A percentile compares a stretch with the other conserved stretches of the same genome.
Evolutionary conservation across 257 asterid genomes (phyloP).

Genomic region (Capsicum baccatum): DNA sequence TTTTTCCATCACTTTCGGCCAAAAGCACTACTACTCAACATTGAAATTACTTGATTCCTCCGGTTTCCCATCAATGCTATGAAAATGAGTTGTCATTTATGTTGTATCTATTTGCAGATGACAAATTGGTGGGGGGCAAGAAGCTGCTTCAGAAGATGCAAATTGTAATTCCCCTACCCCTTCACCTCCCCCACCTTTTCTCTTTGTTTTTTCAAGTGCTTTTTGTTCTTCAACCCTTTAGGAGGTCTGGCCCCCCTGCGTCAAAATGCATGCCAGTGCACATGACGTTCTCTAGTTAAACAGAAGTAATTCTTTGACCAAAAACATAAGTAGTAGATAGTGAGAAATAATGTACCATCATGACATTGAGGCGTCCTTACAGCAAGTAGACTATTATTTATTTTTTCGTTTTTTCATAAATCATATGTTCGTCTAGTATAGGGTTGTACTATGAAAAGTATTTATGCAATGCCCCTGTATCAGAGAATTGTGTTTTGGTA

Average conservation of each 20-base stretch:
- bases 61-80: not conserved
- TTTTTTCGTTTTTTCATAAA: not conserved
- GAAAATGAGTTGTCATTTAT: constrained; percentile 17
- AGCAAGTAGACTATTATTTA: constrained; percentile 2
- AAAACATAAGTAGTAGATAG: not conserved
- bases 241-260: not conserved
- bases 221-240: constrained; percentile 2
- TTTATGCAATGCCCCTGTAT: not conserved
- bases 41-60: not conserved
- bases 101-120: constrained; percentile 13
- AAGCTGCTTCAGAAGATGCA: constrained; percentile 26
- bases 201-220: not conserved
- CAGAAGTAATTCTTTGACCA: constrained; percentile 20
- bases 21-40: not conserved
- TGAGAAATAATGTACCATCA: constrained; percentile 21
- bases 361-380: not conserved
- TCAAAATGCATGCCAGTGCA: not conserved
- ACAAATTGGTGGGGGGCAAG: not conserved
- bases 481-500: not conserved
- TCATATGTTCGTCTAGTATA: not conserved
- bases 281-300: constrained; percentile 13
- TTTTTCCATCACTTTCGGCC: not conserved
- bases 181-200: not conserved
- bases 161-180: not conserved
- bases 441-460: not conserved